phyloP scores from a whole-genome alignment of 345 rosid genomes.

The Corchorus olitorius region DNA sequence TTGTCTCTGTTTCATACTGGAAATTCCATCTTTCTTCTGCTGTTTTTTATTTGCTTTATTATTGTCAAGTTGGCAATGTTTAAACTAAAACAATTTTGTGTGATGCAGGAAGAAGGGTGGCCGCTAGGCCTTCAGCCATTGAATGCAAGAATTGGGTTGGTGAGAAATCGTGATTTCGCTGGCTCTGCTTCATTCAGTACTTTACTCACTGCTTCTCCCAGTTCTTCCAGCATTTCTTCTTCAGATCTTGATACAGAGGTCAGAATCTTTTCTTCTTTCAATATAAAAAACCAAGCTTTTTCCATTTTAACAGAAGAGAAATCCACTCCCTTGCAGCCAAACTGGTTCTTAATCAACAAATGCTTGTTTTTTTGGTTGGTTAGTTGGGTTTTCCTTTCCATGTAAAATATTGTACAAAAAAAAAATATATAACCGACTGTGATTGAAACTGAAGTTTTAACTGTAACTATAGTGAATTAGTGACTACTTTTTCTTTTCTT shows the following conservation, averaged over 20 bases:
- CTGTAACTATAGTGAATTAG: neutral
- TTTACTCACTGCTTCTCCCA: slow-evolving; percentile 57
- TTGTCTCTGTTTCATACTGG: neutral
- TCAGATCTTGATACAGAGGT: slow-evolving; percentile 87
- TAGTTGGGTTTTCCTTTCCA: neutral
- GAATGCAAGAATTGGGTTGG: slow-evolving; percentile 73
- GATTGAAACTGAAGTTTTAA: neutral
- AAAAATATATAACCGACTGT: neutral
- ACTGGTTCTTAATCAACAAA: neutral
- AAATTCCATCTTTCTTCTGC: neutral
- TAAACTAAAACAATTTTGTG: neutral
- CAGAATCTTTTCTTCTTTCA: neutral
- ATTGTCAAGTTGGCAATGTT: neutral
- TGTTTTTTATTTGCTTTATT: neutral
- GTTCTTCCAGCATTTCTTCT: slow-evolving; percentile 47
- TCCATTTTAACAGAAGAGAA: neutral
- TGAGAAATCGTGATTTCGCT: slow-evolving; percentile 46
- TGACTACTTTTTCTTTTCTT: neutral
- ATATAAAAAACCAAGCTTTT: neutral
- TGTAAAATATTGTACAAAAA: neutral
- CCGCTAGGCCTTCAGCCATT: slow-evolving; percentile 77
- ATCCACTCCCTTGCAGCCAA: neutral
- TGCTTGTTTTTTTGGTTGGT: neutral
- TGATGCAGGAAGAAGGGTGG: slow-evolving; percentile 79
- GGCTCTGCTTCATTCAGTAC: slow-evolving; percentile 77